Conservation (phyloP, 225 moss, liverwort and hornwort genomes). For the Sphagnum contortum region DNA sequence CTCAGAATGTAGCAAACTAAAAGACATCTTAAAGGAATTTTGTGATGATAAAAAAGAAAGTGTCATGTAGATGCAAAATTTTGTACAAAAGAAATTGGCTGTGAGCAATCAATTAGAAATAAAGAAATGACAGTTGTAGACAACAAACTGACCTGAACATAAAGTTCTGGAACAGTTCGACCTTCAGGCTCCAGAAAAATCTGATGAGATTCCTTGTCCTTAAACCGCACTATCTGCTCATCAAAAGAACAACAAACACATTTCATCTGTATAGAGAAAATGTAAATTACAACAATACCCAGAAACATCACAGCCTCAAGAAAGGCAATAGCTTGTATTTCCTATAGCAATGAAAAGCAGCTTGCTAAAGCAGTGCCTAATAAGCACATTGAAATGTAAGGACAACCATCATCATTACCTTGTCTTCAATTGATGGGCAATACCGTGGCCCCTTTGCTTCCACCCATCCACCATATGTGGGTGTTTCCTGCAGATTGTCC, state of each 20-base stretch:
- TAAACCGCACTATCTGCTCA: conserved; percentile 82
- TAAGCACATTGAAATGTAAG: too few relatives aligned
- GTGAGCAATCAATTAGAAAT: too few relatives aligned
- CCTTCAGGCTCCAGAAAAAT: conserved; percentile 92
- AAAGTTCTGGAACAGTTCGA: conserved; percentile 83
- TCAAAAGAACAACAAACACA: neutral
- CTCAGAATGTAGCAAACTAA: too few relatives aligned
- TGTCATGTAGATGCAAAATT: too few relatives aligned
- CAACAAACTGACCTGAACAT: conserved; percentile 57
- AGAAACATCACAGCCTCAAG: too few relatives aligned
- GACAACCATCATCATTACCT: conserved; percentile 24
- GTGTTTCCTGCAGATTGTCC: conserved; percentile 83
- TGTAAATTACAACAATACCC: neutral
- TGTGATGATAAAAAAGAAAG: too few relatives aligned
- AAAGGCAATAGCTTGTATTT: too few relatives aligned
- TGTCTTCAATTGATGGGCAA: conserved; percentile 96
- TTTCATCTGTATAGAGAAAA: neutral
- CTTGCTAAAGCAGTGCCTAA: too few relatives aligned
- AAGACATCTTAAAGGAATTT: too few relatives aligned
- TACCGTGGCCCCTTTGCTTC: conserved; percentile 94
- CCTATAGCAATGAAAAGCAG: too few relatives aligned
- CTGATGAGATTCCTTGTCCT: conserved; percentile 89
- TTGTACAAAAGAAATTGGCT: too few relatives aligned
- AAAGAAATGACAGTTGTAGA: neutral
- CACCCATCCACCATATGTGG: conserved; percentile 94